Evolutionary conservation across 2,329 filamentous ascomycete genomes (phyloP), one percentile per base, ranked within the genome.

Genomic region (Claviceps sp.): DNA sequence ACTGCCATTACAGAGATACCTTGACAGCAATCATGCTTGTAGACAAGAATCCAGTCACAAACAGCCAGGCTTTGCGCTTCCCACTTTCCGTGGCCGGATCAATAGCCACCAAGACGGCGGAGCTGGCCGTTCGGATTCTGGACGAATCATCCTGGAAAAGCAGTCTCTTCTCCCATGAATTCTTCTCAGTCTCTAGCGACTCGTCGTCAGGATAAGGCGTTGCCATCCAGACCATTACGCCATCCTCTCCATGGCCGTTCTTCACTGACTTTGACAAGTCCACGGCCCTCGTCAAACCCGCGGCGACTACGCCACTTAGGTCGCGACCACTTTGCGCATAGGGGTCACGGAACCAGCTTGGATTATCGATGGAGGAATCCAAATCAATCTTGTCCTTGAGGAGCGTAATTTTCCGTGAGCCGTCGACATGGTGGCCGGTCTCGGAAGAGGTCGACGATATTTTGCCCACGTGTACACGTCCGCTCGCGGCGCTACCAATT

Each of bases 71-170:
- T 54, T 71, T 70, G 18, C 73, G 70, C 57, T 70, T 67, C 0
- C 71, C 70, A 0, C 56, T 64, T 47, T 73, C 70, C 13, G 65
- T 57, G 14, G 60, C 59, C 0, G 76, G 76, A 41, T 79, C 71
- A 49, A 78, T 72, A 0, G 72, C 70, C 1, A 83, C 68, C 44
- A 83, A 53, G 0, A 81, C 70, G 0, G 76, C 75, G 0, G 71
- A 66, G 52, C 75, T 81, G 0, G 70, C 71, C 5, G 67, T 71
- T 11, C 77, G 66, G 26, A 82, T 64, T 16, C 65, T 65, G 0
- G 60, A 64, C 1, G 79, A 76, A 48, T 82, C 77, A 55, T 83
- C 80, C 45, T 78, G 70, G 53, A 82, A 81, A 0, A 84, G 47
- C 2, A 79, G 48, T n/a, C 62, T 66, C 20, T 67, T 71, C 48